A percentile compares a stretch with the other conserved stretches of the same genome.
Conservation (phyloP, 768 basidiomycete genomes). For the Hebeloma cylindrosporum region DNA sequence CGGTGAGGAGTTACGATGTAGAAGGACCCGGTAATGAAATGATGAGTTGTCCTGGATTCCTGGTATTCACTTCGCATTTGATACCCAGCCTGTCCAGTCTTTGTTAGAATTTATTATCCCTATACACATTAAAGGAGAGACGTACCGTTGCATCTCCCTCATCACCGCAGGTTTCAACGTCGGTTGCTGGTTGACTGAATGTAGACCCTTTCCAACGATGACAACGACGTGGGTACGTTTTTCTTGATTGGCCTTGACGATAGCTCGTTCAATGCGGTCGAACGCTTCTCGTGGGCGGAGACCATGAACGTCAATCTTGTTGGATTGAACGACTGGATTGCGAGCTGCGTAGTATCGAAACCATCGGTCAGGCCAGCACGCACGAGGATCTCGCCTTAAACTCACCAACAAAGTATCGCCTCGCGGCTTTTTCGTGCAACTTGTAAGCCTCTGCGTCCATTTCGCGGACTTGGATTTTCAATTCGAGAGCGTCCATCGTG, state of each 20-base stretch:
- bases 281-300: conserved; percentile 48
- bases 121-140: neutral
- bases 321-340: conserved; percentile 34
- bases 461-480: conserved; percentile 38
- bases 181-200: conserved; percentile 67
- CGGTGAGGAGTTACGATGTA: neutral
- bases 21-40: conserved; percentile 29
- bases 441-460: conserved; percentile 33
- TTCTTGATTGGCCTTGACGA: conserved; percentile 37
- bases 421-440: conserved; percentile 47
- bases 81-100: conserved; percentile 56
- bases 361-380: too few relatives aligned
- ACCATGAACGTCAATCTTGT: conserved; percentile 51
- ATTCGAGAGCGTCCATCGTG: conserved; percentile 38
- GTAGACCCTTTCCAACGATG: conserved; percentile 77
- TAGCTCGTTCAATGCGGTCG: conserved; percentile 40
- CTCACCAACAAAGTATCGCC: conserved; percentile 45
- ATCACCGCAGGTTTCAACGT: conserved; percentile 84
- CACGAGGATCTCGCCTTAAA: conserved; percentile 9
- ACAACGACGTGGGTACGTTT: conserved; percentile 37
- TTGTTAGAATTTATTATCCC: neutral
- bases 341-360: conserved; percentile 34
- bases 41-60: conserved; percentile 77
- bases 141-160: conserved; percentile 68
- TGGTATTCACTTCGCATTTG: conserved; percentile 65